phyloP scores from a whole-genome alignment of 768 basidiomycete genomes.

The Phylloporus arenicola region DNA sequence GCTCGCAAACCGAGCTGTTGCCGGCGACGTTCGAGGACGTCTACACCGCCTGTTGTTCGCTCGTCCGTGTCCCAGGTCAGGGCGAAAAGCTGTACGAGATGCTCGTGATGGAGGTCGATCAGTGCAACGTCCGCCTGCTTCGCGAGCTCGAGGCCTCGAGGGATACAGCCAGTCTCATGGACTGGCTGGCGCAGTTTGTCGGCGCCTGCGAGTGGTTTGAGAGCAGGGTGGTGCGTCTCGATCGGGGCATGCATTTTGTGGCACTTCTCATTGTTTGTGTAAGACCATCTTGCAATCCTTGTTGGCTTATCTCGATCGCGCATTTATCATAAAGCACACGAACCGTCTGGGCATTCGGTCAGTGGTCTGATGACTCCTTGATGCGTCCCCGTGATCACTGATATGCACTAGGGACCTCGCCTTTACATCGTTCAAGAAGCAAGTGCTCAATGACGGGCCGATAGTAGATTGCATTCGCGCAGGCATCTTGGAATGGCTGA shows the following conservation, averaged over 20 bases:
- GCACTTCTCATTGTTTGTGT: conserved; percentile 1
- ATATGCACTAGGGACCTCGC: conserved; percentile 45
- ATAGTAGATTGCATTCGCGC: conserved; percentile 41
- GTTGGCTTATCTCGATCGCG: conserved; percentile 67
- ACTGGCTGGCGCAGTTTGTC: conserved; percentile 59
- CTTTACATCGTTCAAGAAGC: conserved; percentile 45
- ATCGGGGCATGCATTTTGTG: background rate
- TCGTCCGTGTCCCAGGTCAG: conserved; percentile 47
- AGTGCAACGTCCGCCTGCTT: conserved; percentile 40
- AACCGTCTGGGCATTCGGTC: conserved; percentile 43
- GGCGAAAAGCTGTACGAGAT: conserved; percentile 57
- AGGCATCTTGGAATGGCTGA: conserved; percentile 48
- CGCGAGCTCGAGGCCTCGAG: conserved; percentile 30
- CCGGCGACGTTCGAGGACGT: conserved; percentile 52
- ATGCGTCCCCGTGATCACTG: background rate
- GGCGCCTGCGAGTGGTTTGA: conserved; percentile 59
- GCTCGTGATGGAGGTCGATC: conserved; percentile 57
- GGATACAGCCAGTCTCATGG: conserved; percentile 27
- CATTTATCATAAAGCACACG: conserved; percentile 45
- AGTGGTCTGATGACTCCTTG: conserved; percentile 5
- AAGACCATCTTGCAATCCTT: conserved; percentile 58
- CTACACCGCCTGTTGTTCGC: conserved; percentile 50
- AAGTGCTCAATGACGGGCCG: conserved; percentile 44
- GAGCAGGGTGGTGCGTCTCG: conserved; percentile 49
- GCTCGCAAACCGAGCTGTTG: conserved; percentile 27